These are phyloP conservation scores for Diaporthe sp. DNA, from an alignment of 2,329 filamentous ascomycete genomes.

Conservation along the genomic window DNA sequence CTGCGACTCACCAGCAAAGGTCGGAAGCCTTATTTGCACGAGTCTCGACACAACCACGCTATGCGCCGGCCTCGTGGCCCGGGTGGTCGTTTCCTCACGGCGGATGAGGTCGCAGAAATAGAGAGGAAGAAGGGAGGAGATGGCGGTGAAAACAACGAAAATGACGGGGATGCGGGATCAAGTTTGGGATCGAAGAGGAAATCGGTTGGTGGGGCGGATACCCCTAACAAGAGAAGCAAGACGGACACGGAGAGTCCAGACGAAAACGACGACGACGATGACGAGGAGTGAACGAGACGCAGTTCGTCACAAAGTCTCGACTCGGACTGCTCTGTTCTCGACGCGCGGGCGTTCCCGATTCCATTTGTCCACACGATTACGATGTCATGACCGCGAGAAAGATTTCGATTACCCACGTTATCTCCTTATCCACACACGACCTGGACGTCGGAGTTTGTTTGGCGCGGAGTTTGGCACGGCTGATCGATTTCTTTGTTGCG, in stretches of 20 bases:
- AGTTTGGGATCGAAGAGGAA: slow-evolving; percentile 71
- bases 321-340: not conserved
- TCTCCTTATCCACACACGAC: slow-evolving; percentile 31
- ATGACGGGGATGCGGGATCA: slow-evolving; percentile 47
- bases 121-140: slow-evolving; percentile 72
- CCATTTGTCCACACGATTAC: slow-evolving; percentile 40
- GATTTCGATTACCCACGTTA: slow-evolving; percentile 38
- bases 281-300: slow-evolving; percentile 42
- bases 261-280: slow-evolving; percentile 52
- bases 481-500: slow-evolving; percentile 10
- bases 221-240: slow-evolving; percentile 68
- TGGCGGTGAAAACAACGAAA: slow-evolving; percentile 54
- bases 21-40: slow-evolving; percentile 95
- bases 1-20: slow-evolving; percentile 93
- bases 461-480: slow-evolving; percentile 33
- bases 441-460: slow-evolving; percentile 32
- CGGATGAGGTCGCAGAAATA: slow-evolving; percentile 93
- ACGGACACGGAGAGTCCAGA: slow-evolving; percentile 56
- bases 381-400: slow-evolving; percentile 41
- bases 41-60: slow-evolving; percentile 97
- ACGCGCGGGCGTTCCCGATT: not conserved
- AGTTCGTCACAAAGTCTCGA: slow-evolving; percentile 27
- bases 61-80: slow-evolving; percentile 96
- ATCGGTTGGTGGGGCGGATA: slow-evolving; percentile 63
- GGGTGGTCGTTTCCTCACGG: slow-evolving; percentile 94